Evolutionary conservation across 306 rosid genomes (phyloP), one percentile per base, ranked within the genome.

Genomic region (Pyrus betulifolia): DNA sequence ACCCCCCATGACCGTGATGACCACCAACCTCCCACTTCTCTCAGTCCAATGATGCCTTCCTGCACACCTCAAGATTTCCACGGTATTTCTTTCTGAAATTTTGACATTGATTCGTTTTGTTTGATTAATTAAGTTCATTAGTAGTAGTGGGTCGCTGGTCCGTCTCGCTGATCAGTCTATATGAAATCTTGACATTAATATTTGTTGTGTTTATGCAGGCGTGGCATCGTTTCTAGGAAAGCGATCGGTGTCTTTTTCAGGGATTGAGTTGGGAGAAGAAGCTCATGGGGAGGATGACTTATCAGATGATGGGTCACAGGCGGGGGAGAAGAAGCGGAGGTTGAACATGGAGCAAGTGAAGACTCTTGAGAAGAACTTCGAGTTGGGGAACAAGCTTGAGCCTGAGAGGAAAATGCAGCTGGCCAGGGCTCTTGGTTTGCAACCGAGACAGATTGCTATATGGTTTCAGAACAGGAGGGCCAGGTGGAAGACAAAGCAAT

Each of bases 391-490:
- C 51, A 93, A 93, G 86, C 98, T 93, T 74, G 98, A 93, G 60
- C 98, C 98, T 33, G 98, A 93, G 86, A 93, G 98, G 74, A 93
- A 93, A 91, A 82, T 93, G 98, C 98, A 93, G 79, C 73, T 93
- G 55, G 97, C 98, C 62, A 88, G 98, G 79, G 91, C 93, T 63
- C 91, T 93, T 71, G 92, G 92, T 3, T 79, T 93, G 79, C 98
- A 93, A 79, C 98, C 98, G 1, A 89, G 98, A 66, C 98, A 93
- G 74, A 87, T 93, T 75, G 97, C 98, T 11, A 93, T 93, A 60
- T 93, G 98, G 98, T 93, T 93, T 72, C 98, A 93, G 69, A 93
- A 93, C 81, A 88, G 98, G 33, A 91, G 98, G 65, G 98, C 98
- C 1, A 91, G 98, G 81, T 93, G 98, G 98, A 93, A 93, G 87